Percentiles rank a stretch among this genome's conserved stretches.
Conservation (phyloP, 75 land plant species). For the Larix kaempferi region DNA sequence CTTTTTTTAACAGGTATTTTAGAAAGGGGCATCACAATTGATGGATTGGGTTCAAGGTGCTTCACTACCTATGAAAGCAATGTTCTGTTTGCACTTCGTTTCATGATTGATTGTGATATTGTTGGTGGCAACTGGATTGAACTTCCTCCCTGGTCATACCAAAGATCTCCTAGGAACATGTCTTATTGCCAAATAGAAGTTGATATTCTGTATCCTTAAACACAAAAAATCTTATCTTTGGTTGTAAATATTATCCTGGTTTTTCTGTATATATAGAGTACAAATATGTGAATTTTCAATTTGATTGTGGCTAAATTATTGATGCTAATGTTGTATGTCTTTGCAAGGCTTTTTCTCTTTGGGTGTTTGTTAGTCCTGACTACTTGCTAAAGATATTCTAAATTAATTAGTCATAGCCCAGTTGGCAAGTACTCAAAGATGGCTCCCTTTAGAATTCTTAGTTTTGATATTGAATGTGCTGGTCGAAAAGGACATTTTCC, state of each 20-base stretch:
- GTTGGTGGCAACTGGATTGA: slow-evolving; percentile 99
- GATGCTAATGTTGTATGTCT: neutral
- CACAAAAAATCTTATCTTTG: neutral
- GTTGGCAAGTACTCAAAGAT: slow-evolving; percentile 89
- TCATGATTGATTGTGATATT: slow-evolving; percentile 95
- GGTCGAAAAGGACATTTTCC: slow-evolving; percentile 99
- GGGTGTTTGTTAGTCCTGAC: slow-evolving; percentile 15
- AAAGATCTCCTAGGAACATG: slow-evolving; percentile 38
- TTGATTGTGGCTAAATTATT: neutral
- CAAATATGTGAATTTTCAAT: neutral
- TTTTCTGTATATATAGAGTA: neutral
- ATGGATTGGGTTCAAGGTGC: slow-evolving; percentile 76
- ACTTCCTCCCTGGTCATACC: slow-evolving; percentile 73
- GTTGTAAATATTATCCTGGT: neutral
- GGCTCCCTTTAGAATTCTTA: slow-evolving; percentile 98
- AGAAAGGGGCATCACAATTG: slow-evolving; percentile 86
- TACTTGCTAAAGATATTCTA: slow-evolving; percentile 52
- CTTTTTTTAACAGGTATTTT: slow-evolving; percentile 60
- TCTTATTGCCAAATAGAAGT: slow-evolving; percentile 89
- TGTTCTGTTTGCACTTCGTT: slow-evolving; percentile 94
- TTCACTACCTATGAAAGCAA: slow-evolving; percentile 98
- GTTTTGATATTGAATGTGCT: slow-evolving; percentile 99
- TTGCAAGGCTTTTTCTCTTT: neutral
- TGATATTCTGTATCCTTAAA: slow-evolving; percentile 86
- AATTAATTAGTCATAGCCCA: slow-evolving; percentile 82